These are phyloP conservation scores for Raphanus raphanistrum DNA, from an alignment of 345 rosid genomes.

Conservation along the genomic window DNA sequence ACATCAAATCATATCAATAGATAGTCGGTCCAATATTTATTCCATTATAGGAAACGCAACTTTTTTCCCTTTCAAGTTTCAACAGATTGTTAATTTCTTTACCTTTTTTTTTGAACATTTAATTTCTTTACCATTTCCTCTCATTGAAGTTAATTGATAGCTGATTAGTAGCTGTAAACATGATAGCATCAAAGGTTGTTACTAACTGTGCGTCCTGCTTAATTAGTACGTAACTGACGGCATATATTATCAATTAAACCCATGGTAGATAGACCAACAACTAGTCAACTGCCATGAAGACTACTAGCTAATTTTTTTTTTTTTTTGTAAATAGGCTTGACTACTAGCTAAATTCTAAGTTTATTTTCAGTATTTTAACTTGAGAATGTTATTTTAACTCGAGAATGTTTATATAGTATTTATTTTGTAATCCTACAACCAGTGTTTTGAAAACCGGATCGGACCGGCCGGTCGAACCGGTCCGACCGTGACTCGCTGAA, in stretches of 20 bases:
- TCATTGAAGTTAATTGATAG: background rate
- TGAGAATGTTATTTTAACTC: background rate
- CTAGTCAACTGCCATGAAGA: conserved; percentile 1
- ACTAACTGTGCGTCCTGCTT: conserved; percentile 2
- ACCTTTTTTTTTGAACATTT: background rate
- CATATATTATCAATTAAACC: background rate
- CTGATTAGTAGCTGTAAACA: conserved; percentile 10
- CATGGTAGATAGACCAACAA: conserved; percentile 2
- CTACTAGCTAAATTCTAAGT: background rate
- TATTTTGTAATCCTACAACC: too few relatives aligned
- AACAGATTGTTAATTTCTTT: too few relatives aligned
- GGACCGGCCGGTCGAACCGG: too few relatives aligned
- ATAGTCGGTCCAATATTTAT: conserved; percentile 21
- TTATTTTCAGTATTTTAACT: background rate
- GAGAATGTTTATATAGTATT: too few relatives aligned
- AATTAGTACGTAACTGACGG: conserved; percentile 20
- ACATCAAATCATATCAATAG: conserved; percentile 35
- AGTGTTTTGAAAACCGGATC: too few relatives aligned
- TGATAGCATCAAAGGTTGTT: background rate
- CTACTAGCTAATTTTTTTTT: too few relatives aligned
- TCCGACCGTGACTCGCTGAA: too few relatives aligned
- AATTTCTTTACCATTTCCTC: conserved; percentile 1
- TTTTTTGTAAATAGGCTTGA: too few relatives aligned
- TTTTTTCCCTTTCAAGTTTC: conserved; percentile 1
- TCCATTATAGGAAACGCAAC: conserved; percentile 31